Evolutionary conservation across 164 flowering plant genomes (phyloP).

Genomic region (Protea cynaroides): DNA sequence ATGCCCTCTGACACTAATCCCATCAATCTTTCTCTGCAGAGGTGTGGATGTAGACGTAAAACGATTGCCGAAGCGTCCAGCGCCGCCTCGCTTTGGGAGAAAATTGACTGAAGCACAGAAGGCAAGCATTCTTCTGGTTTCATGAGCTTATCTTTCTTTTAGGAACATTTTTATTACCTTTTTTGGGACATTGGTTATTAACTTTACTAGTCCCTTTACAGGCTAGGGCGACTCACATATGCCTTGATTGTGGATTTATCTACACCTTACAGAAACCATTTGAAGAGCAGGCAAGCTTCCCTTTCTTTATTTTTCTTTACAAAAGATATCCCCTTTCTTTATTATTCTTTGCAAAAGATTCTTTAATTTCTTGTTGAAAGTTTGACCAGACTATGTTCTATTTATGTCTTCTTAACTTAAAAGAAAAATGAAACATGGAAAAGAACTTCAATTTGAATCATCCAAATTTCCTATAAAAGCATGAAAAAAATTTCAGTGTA

Average conservation of each 20-base stretch:
- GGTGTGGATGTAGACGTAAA: constrained; percentile 83
- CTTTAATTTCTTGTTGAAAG: background rate
- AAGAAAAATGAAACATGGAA: background rate
- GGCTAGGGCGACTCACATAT: constrained; percentile 95
- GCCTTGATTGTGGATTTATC: constrained; percentile 91
- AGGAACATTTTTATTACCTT: background rate
- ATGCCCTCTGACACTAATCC: background rate
- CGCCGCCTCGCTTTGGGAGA: constrained; percentile 98
- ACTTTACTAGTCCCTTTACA: constrained; percentile 23
- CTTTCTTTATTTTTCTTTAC: background rate
- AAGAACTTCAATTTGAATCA: background rate
- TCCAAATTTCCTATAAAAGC: background rate
- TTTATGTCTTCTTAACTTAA: background rate
- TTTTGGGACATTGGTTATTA: background rate
- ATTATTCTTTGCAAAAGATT: background rate
- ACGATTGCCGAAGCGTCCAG: constrained; percentile 85
- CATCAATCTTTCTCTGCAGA: constrained; percentile 24
- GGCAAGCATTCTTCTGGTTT: constrained; percentile 30
- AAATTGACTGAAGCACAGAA: constrained; percentile 84
- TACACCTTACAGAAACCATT: constrained; percentile 76
- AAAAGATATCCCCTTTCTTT: background rate
- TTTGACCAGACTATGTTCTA: background rate
- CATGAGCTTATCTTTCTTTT: background rate
- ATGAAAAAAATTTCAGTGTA: background rate
- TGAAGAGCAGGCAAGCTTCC: constrained; percentile 75